phyloP scores from a whole-genome alignment of 768 basidiomycete genomes.

The Pleurotus giganteus region DNA sequence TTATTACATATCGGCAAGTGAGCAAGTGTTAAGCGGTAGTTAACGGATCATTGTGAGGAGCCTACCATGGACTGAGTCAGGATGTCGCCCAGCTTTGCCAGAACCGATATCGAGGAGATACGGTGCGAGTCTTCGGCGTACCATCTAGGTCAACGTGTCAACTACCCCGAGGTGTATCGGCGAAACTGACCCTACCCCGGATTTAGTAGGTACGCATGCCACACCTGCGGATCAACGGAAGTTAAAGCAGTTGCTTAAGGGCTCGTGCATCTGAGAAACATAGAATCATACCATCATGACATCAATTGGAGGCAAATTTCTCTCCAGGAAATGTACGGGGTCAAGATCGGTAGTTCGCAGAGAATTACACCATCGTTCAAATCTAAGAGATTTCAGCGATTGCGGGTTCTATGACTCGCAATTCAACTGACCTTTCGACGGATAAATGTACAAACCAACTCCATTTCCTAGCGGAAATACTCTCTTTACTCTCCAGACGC shows the following conservation, averaged over 20 bases:
- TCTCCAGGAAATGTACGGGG: constrained; percentile 6
- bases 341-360: constrained; percentile 12
- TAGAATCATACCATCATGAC: constrained; percentile 38
- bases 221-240: constrained; percentile 20
- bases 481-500: constrained; percentile 16
- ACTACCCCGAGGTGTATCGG: constrained; percentile 4
- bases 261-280: background rate
- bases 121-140: constrained; percentile 31
- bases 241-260: background rate
- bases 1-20: constrained; percentile 1
- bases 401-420: too few species aligned
- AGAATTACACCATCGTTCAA: constrained; percentile 26
- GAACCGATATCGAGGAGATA: constrained; percentile 16
- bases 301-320: constrained; percentile 32
- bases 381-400: too few species aligned
- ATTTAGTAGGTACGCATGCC: constrained; percentile 36
- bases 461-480: constrained; percentile 27
- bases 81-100: constrained; percentile 21
- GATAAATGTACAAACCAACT: constrained; percentile 34
- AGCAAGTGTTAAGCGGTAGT: background rate
- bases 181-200: constrained; percentile 13
- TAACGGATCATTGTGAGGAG: background rate
- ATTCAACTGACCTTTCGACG: too few species aligned
- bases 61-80: constrained; percentile 17
- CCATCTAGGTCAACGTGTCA: constrained; percentile 21